Evolutionary conservation across 768 basidiomycete genomes (phyloP).

Genomic region (Termitomyces sp.): DNA sequence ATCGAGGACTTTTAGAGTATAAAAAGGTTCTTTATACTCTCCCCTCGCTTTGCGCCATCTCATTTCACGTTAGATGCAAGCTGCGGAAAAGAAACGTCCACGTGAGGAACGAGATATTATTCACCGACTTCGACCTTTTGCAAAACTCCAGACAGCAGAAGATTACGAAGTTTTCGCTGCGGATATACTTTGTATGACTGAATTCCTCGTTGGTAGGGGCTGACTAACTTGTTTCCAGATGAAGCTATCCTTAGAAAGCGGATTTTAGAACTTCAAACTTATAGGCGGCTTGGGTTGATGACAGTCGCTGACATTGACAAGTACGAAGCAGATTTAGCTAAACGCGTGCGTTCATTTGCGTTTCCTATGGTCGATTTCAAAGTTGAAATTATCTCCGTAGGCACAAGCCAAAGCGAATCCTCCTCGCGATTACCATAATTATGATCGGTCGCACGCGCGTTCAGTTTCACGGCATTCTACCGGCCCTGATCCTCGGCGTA

Average conservation of each 20-base stretch:
- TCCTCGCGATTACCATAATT: conserved; percentile 50
- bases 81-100: conserved; percentile 83
- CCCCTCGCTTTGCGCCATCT: conserved; percentile 1
- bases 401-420: conserved; percentile 55
- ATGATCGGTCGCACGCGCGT: conserved; percentile 47
- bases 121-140: conserved; percentile 85
- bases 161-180: conserved; percentile 88
- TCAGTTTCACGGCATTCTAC: conserved; percentile 46
- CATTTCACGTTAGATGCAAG: conserved; percentile 62
- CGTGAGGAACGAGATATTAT: conserved; percentile 91
- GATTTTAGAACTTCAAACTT: conserved; percentile 89
- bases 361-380: neutral
- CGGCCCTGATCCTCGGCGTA: conserved; percentile 48
- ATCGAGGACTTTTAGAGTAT: conserved; percentile 86
- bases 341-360: conserved; percentile 43
- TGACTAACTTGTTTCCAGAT: conserved; percentile 40
- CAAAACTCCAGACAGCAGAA: conserved; percentile 83
- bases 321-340: conserved; percentile 70
- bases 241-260: conserved; percentile 83
- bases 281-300: conserved; percentile 79
- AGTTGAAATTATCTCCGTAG: conserved; percentile 25
- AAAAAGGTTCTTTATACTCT: conserved; percentile 67
- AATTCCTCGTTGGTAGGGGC: neutral
- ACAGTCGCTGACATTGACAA: conserved; percentile 87
- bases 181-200: conserved; percentile 79